phyloP scores from a whole-genome alignment of 805 yeast species.

The fission yeast (Schizosaccharomyces pombe) region DNA sequence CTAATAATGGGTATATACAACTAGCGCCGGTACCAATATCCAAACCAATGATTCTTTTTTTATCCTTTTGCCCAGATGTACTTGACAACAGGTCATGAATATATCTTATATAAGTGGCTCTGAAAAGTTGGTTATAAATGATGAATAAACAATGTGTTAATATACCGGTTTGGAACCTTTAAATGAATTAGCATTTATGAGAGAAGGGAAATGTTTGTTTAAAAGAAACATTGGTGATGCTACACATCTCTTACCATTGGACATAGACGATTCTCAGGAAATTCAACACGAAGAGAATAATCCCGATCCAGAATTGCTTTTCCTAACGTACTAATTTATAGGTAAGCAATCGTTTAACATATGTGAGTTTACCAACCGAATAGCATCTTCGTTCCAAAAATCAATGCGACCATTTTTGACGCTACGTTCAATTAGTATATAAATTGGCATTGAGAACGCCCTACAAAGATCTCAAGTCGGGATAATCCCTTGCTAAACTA shows the following conservation, averaged over 20 bases:
- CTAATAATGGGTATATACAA: slow-evolving; percentile 26
- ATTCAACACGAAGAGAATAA: background rate
- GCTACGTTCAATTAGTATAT: background rate
- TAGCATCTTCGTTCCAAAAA: background rate
- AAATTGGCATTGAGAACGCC: no score
- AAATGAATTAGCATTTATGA: background rate
- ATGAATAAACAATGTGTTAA: background rate
- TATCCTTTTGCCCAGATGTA: background rate
- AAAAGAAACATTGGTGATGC: no score
- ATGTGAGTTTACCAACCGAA: background rate
- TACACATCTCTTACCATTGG: background rate
- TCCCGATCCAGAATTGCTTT: background rate
- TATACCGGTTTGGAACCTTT: background rate
- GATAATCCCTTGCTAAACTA: no score
- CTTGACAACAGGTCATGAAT: background rate
- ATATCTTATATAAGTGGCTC: background rate
- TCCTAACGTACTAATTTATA: background rate
- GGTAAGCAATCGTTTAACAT: background rate
- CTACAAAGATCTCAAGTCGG: no score
- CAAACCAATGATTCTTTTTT: slow-evolving; percentile 8
- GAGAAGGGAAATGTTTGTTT: background rate
- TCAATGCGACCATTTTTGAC: background rate
- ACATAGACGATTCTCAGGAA: background rate
- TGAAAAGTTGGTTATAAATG: background rate
- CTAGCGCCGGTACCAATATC: slow-evolving; percentile 30